A percentile compares a stretch with the other conserved stretches of the same genome.
Evolutionary conservation across 495 filamentous ascomycete species (phyloP).

Genomic region (Penicillium lividum): DNA sequence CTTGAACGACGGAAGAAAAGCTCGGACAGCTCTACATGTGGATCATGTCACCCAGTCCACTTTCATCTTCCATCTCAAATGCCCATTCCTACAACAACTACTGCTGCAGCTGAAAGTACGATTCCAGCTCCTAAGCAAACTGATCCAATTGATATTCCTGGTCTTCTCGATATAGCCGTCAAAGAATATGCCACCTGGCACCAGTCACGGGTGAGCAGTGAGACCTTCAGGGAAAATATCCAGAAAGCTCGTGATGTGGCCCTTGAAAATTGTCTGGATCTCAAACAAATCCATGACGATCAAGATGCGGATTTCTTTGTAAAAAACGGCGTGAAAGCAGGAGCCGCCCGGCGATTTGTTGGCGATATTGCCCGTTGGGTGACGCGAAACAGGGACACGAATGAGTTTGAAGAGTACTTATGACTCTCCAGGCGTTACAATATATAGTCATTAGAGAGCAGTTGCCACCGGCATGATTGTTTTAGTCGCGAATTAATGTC

Average conservation of each 20-base stretch:
- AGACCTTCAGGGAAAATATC: not conserved
- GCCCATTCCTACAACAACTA: too few species aligned
- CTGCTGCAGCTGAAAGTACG: too few species aligned
- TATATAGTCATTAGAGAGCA: not conserved
- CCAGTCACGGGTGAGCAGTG: not conserved
- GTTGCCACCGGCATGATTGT: not conserved
- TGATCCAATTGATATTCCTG: too few species aligned
- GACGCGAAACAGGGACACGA: too few species aligned
- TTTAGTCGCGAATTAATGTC: not conserved
- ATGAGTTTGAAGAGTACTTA: too few species aligned
- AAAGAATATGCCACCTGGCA: not conserved
- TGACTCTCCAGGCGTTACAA: not conserved
- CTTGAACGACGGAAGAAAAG: too few species aligned
- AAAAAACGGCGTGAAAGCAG: too few species aligned
- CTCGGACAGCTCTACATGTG: too few species aligned
- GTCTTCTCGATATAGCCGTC: not conserved
- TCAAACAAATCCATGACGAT: not conserved
- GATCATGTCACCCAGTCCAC: too few species aligned
- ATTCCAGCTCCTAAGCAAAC: too few species aligned
- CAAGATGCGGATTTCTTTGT: not conserved
- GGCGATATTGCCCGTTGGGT: not conserved
- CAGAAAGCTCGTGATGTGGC: not conserved
- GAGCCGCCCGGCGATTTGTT: too few species aligned
- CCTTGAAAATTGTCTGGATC: not conserved
- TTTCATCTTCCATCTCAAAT: too few species aligned